Evolutionary conservation across 176 grass and related monocot species (phyloP).

Genomic region (Puya raimondii): DNA sequence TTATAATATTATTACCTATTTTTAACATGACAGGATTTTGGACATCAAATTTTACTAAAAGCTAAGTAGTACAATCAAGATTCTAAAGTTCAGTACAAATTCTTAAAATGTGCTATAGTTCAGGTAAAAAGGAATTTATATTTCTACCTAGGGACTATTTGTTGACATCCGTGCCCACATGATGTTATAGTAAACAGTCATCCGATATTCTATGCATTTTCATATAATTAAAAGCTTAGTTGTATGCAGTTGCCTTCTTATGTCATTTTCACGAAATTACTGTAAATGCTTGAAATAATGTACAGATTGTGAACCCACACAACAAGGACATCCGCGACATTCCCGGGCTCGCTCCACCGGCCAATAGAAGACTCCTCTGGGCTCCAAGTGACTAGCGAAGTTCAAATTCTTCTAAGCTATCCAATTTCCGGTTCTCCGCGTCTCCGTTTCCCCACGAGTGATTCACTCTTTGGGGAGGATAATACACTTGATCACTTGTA

Average conservation of each 20-base stretch:
- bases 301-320: slow-evolving; percentile 85
- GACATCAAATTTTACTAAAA: too few species aligned
- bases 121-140: too few species aligned
- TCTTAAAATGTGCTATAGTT: too few species aligned
- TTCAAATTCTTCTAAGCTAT: background rate
- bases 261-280: background rate
- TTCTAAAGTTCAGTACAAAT: too few species aligned
- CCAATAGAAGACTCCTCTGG: slow-evolving; percentile 52
- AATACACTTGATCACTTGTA: background rate
- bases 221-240: background rate
- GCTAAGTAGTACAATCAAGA: too few species aligned
- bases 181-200: too few species aligned
- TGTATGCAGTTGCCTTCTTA: background rate
- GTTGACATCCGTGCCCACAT: too few species aligned
- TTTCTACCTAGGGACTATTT: too few species aligned
- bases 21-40: too few species aligned
- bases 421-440: background rate
- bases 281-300: slow-evolving; percentile 9
- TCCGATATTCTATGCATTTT: background rate
- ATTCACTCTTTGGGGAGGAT: background rate
- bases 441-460: background rate
- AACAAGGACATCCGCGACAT: slow-evolving; percentile 75
- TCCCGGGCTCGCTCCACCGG: slow-evolving; percentile 78
- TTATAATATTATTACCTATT: too few species aligned
- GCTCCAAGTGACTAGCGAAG: slow-evolving; percentile 34